Evolutionary conservation across 345 rosid genomes (phyloP).

Genomic region (Euclidium syriacum): DNA sequence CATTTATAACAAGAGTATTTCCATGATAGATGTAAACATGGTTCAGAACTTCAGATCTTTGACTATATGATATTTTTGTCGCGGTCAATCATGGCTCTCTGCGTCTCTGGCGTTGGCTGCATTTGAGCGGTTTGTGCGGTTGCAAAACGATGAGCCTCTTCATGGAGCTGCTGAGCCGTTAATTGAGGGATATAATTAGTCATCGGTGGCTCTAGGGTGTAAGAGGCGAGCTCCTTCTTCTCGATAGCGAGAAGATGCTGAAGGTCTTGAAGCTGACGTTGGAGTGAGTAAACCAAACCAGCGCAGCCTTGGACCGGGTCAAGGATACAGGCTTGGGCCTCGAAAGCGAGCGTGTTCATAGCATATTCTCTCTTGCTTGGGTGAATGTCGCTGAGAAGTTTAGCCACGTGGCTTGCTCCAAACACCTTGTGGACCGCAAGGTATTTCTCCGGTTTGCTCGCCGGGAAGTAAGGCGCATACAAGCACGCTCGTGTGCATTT

Average conservation of each 20-base stretch:
- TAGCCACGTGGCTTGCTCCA: conserved; percentile 52
- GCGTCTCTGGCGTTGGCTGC: conserved; percentile 25
- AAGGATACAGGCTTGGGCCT: conserved; percentile 52
- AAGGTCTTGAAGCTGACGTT: conserved; percentile 41
- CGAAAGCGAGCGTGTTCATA: conserved; percentile 43
- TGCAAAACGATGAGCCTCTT: conserved; percentile 8
- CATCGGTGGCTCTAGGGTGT: conserved; percentile 35
- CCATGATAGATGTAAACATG: background rate
- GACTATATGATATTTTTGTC: background rate
- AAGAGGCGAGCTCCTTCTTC: conserved; percentile 46
- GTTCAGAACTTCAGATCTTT: background rate
- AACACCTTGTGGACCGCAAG: conserved; percentile 42
- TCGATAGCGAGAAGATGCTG: conserved; percentile 33
- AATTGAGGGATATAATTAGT: background rate
- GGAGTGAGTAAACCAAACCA: conserved; percentile 46
- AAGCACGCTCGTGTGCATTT: conserved; percentile 51
- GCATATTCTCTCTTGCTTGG: conserved; percentile 47
- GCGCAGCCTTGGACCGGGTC: conserved; percentile 70
- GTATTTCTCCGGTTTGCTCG: conserved; percentile 42
- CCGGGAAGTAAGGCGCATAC: conserved; percentile 57
- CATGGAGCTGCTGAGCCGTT: conserved; percentile 35
- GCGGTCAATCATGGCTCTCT: conserved; percentile 35
- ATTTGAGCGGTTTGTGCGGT: conserved; percentile 8
- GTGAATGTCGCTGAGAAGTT: conserved; percentile 39
- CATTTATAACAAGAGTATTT: conserved; percentile 24